phyloP scores from a whole-genome alignment of 2,329 filamentous ascomycete genomes.

The Trichoderma sp. region DNA sequence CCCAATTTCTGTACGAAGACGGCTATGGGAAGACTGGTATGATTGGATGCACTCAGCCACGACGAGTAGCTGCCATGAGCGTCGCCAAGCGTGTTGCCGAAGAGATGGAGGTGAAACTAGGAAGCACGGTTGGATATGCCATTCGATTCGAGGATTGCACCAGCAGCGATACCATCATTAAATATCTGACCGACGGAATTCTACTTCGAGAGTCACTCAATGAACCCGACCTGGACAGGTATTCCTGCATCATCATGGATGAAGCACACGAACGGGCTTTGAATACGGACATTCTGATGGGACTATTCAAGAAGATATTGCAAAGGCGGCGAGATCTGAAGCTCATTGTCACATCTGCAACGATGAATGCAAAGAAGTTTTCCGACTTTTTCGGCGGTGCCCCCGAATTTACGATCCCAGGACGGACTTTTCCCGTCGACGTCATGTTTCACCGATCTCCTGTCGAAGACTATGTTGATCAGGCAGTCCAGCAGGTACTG shows the following conservation, averaged over 20 bases:
- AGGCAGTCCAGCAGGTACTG: conserved; percentile 91
- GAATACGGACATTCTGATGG: conserved; percentile 97
- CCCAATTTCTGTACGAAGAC: conserved; percentile 93
- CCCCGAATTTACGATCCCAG: conserved; percentile 93
- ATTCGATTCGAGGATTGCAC: conserved; percentile 99
- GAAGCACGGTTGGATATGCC: conserved; percentile 86
- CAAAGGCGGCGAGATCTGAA: conserved; percentile 87
- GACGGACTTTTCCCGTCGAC: conserved; percentile 94
- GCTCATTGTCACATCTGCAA: conserved; percentile 95
- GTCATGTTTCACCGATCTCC: conserved; percentile 93
- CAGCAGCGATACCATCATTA: conserved; percentile 90
- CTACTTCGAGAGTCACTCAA: conserved; percentile 88
- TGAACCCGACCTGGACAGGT: conserved; percentile 88
- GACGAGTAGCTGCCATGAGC: conserved; percentile 97
- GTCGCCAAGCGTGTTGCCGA: conserved; percentile 97
- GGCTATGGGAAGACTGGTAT: conserved; percentile 84
- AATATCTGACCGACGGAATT: conserved; percentile 99
- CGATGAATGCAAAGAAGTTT: conserved; percentile 96
- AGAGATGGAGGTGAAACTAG: conserved; percentile 93
- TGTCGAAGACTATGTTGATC: conserved; percentile 96
- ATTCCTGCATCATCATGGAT: conserved; percentile 99
- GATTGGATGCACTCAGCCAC: conserved; percentile 94
- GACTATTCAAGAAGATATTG: conserved; percentile 94
- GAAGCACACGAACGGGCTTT: conserved; percentile 95
- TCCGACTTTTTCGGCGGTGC: conserved; percentile 95